phyloP scores from a whole-genome alignment of 2,329 filamentous ascomycete genomes.

The Tolypocladium cylindrosporum region DNA sequence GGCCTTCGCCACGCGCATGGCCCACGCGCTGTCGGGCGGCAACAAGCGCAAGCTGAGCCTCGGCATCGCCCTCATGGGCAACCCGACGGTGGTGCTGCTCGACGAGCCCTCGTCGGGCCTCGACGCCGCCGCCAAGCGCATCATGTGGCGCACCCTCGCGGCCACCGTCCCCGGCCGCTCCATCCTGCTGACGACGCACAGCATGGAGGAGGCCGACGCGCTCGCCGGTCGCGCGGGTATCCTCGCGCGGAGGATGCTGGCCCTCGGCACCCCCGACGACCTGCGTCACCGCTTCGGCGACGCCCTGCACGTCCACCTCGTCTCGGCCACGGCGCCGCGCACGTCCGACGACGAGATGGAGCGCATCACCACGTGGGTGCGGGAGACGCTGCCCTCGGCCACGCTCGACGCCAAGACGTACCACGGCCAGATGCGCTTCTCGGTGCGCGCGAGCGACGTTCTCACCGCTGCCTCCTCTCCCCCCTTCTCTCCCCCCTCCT shows the following conservation, averaged over 20 bases:
- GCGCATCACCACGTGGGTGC: constrained; percentile 56
- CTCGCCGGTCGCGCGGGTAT: constrained; percentile 78
- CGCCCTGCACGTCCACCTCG: constrained; percentile 70
- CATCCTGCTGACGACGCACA: constrained; percentile 82
- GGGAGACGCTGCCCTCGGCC: constrained; percentile 49
- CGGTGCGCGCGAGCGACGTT: constrained; percentile 46
- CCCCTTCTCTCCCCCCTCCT: neutral
- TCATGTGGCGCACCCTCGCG: constrained; percentile 84
- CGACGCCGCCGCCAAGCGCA: constrained; percentile 80
- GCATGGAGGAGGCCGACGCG: constrained; percentile 91
- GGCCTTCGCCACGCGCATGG: constrained; percentile 64
- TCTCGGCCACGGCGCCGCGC: constrained; percentile 64
- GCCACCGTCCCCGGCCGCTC: constrained; percentile 67
- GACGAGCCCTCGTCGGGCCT: constrained; percentile 86
- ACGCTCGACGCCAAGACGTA: constrained; percentile 64
- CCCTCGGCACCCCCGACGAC: constrained; percentile 64
- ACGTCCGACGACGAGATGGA: constrained; percentile 61
- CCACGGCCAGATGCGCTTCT: constrained; percentile 83
- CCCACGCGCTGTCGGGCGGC: constrained; percentile 70
- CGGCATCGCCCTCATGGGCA: constrained; percentile 86
- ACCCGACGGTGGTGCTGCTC: constrained; percentile 75
- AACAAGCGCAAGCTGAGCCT: constrained; percentile 90
- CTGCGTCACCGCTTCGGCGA: constrained; percentile 69
- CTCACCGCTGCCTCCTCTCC: neutral
- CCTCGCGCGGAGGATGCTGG: constrained; percentile 76